These are phyloP conservation scores for Yarrowia deformans DNA, from an alignment of 805 yeast species.

Conservation along the genomic window DNA sequence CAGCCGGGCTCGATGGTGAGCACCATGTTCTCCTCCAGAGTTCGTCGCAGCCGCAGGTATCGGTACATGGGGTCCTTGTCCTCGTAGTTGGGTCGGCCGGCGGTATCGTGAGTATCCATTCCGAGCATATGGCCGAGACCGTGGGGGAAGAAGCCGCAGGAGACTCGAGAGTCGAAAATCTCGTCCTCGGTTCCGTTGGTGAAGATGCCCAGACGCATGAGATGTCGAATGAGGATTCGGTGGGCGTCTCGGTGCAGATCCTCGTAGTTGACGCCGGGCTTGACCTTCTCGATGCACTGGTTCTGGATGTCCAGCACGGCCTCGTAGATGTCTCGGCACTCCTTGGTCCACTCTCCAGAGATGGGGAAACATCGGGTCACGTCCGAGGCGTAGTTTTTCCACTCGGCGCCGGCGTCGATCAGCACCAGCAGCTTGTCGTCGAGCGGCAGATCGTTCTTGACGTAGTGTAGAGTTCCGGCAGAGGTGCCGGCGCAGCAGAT, in stretches of 20 bases:
- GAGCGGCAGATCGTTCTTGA: conserved; percentile 74
- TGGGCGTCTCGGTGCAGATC: conserved; percentile 83
- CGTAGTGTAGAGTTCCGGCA: conserved; percentile 90
- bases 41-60: conserved; percentile 82
- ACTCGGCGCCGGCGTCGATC: conserved; percentile 97
- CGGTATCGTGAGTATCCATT: conserved; percentile 96
- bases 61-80: conserved; percentile 80
- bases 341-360: conserved; percentile 86
- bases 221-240: conserved; percentile 71
- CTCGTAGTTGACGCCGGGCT: conserved; percentile 88
- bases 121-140: conserved; percentile 95
- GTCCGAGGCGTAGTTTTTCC: conserved; percentile 91
- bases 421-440: conserved; percentile 69
- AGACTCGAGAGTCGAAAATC: conserved; percentile 70
- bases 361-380: conserved; percentile 96
- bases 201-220: conserved; percentile 79
- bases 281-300: conserved; percentile 71
- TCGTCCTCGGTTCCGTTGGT: conserved; percentile 64
- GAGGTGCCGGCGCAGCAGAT: conserved; percentile 93
- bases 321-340: conserved; percentile 81
- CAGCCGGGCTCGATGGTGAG: conserved; percentile 95
- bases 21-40: conserved; percentile 76
- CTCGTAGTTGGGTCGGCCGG: conserved; percentile 83
- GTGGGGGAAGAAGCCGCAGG: conserved; percentile 89
- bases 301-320: conserved; percentile 84